Base-by-base conservation (phyloP, 2,329 filamentous ascomycete species). In the Diplocarpon rosae region DNA sequence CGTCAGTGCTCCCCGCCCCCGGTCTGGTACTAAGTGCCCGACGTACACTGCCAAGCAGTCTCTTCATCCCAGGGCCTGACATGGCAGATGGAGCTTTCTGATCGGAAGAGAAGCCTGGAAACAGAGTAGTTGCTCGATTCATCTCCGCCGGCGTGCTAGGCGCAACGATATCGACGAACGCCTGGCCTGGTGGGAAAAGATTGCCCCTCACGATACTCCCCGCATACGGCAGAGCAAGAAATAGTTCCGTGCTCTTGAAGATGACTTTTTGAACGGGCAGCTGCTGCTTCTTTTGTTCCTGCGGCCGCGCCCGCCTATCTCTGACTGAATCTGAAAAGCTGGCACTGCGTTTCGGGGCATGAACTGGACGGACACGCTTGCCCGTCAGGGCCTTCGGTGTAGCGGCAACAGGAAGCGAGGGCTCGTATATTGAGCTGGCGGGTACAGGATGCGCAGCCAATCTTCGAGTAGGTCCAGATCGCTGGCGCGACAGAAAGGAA, bases 201-300 rank as follows among this genome's bases (percentile, higher is more conserved):
- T 88, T 85, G 12, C 92, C 92, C 40, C 90, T 78, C 15, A 96
- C 89, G 31, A 98, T 75, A 52, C 84, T 90, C 9, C 89, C 87
- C 3, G 83, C 80, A 56, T 86, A 82, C 11, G 83, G 78, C 16
- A 80, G 68, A 9, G 79, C 71, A 51, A 81, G 71, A 12, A 79
- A 63, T 13, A 80, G 65, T 46, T 80, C 76, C 3, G 70, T 66
- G 16, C 74, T 74, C 50, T 73, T 75, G 50, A 69, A 69, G 2
- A 70, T 60, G 3, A 69, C 59, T 47, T 69, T 73, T 37, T 76
- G 73, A 3, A 67, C 51, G 11, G 57, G 53, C 36, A 55, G 62
- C 11, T 62, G 52, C 16, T 47, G 5, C 9, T 9, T 14, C 11
- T 24, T 24, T 24, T 24, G 20, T 24, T 35, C 33, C 15, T 35